These are phyloP conservation scores for Metschnikowia aberdeeniae DNA, from an alignment of 805 yeast genomes.

Conservation along the genomic window DNA sequence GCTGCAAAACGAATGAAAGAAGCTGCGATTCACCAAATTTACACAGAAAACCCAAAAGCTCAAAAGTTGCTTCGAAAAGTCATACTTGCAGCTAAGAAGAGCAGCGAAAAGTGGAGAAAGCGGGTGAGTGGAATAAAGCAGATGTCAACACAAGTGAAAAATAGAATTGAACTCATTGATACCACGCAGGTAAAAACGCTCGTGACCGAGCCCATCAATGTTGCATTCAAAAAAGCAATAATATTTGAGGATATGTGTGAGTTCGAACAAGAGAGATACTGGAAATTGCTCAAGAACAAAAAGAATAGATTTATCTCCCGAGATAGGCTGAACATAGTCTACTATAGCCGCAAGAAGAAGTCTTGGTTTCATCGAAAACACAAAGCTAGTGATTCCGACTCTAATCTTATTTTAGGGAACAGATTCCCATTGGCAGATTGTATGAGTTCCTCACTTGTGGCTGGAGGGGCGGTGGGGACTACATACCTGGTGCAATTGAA, in stretches of 20 bases:
- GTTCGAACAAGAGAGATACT: not conserved
- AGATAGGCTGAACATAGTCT: slow-evolving; percentile 8
- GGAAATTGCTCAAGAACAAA: slow-evolving; percentile 3
- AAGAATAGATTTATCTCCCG: slow-evolving; percentile 1
- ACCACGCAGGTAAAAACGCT: not conserved
- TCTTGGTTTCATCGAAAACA: slow-evolving; percentile 7
- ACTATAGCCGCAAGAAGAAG: slow-evolving; percentile 3
- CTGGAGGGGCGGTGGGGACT: slow-evolving; percentile 10
- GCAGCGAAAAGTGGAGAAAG: not conserved
- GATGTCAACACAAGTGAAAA: not conserved
- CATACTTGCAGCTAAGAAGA: not conserved
- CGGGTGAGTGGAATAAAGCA: not conserved
- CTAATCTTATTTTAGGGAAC: slow-evolving; percentile 2
- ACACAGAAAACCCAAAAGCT: not conserved
- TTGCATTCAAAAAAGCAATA: not conserved
- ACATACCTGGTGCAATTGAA: slow-evolving; percentile 7
- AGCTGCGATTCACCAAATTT: not conserved
- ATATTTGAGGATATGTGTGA: not conserved
- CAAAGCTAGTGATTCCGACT: not conserved
- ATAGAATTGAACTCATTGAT: not conserved
- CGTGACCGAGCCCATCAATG: not conserved
- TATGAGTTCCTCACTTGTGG: slow-evolving; percentile 10
- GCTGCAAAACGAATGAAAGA: not conserved
- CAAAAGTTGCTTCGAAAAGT: not conserved
- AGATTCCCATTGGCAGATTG: slow-evolving; percentile 11